Evolutionary conservation across 305 asterid species (phyloP), one percentile per base, ranked within the genome.

Genomic region (Fraxinus albicans): DNA sequence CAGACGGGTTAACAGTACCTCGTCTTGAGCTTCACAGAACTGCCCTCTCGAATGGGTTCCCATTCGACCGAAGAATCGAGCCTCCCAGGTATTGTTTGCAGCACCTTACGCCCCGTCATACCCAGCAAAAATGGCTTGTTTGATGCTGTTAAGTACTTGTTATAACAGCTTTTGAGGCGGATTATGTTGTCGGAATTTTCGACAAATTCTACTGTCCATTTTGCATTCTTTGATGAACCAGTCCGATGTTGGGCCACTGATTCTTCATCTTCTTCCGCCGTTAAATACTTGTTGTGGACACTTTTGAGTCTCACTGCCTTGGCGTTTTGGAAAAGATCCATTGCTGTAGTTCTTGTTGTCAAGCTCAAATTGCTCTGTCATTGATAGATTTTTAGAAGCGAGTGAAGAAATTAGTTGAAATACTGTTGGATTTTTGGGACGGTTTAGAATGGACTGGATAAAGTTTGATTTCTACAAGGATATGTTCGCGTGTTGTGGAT

Each of bases 1-100:
- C 3, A 65, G 73, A 10, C 7, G 17, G 34, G 1, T 65, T 3
- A 23, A 65, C 21, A 25, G 6, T 65, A 65, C 73, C 73, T 65
- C 17, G 97, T 92, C 90, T 87, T 90, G 34, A 93, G 85, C 93
- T 89, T 91, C 15, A 91, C 87, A 76, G 84, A 88, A 69, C 86
- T 90, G 4, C 82, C 84, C 2, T 93, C 94, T 17, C 82, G 34
- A 12, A 93, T 84, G 35, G 96, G 96, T 84, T 91, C 96, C 97
- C 97, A 93, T 88, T 93, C 93, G 75, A 92, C 83, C 7, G 97
- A 91, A 81, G 94, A 90, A 81, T 93, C 97, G 73, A 92, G 91
- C 13, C 93, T 83, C n/a, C n/a, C 38, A 3, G 87, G 83, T 4
- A 58, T 3, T 0, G 78, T 72, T 35, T 81, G 87, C 1, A 63